Conservation (phyloP, 768 basidiomycete species). For the Lactarius sanguifluus region DNA sequence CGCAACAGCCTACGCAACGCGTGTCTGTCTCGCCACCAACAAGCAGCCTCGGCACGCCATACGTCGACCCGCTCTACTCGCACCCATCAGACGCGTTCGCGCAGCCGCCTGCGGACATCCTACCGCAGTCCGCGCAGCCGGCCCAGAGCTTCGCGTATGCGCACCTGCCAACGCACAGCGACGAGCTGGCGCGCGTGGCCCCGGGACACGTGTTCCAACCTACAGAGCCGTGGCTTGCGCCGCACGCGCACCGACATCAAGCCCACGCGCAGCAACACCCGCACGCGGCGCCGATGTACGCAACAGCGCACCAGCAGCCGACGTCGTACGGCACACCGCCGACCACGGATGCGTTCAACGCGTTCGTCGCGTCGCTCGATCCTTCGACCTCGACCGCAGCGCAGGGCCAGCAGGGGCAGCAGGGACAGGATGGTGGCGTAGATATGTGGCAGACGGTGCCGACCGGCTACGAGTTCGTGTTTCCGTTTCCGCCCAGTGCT, state of each 20-base stretch:
- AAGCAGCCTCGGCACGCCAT: constrained; percentile 23
- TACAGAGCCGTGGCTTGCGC: constrained; percentile 17
- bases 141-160: constrained; percentile 20
- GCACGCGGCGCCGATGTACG: constrained; percentile 7
- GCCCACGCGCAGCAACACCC: constrained; percentile 13
- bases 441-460: constrained; percentile 28
- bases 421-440: constrained; percentile 10
- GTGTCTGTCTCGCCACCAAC: constrained; percentile 18
- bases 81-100: constrained; percentile 12
- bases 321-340: constrained; percentile 15
- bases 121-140: constrained; percentile 4
- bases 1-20: constrained; percentile 3
- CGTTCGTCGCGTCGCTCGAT: constrained; percentile 12
- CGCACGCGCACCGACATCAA: constrained; percentile 10
- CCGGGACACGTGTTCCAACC: constrained; percentile 14
- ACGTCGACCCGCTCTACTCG: constrained; percentile 15
- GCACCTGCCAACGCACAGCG: constrained; percentile 24
- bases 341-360: constrained; percentile 5
- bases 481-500: constrained; percentile 11
- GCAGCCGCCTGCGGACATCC: constrained; percentile 1
- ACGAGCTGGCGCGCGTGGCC: constrained; percentile 26
- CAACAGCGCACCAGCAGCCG: not conserved
- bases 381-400: not conserved
- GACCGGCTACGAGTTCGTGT: constrained; percentile 28
- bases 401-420: not conserved